Evolutionary conservation across 805 yeast species (phyloP).

Genomic region (Zygosaccharomyces bisporus): DNA sequence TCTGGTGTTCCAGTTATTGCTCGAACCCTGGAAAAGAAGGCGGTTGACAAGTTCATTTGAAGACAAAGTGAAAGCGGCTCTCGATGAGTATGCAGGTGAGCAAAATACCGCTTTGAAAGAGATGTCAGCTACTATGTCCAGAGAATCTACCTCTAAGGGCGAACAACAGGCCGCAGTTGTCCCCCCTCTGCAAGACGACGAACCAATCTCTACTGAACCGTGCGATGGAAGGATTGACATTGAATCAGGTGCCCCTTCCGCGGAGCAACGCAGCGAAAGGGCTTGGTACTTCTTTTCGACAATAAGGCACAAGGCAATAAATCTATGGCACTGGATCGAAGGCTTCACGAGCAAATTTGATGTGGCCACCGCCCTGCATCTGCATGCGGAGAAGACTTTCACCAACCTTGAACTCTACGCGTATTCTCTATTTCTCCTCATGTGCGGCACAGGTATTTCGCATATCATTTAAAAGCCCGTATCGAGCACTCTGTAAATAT

Average conservation of each 20-base stretch:
- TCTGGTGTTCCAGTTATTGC: conserved; percentile 72
- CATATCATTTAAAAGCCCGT: conserved; percentile 1
- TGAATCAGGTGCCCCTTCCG: background rate
- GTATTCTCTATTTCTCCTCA: conserved; percentile 15
- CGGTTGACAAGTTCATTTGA: conserved; percentile 81
- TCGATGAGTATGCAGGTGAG: conserved; percentile 37
- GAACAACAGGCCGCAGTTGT: background rate
- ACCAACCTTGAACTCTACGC: conserved; percentile 17
- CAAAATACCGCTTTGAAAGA: conserved; percentile 32
- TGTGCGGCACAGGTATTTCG: conserved; percentile 6
- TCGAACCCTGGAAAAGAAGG: conserved; percentile 93
- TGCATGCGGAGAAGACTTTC: conserved; percentile 16
- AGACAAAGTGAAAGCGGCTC: conserved; percentile 58
- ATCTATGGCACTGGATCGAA: conserved; percentile 8
- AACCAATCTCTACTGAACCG: too few species aligned
- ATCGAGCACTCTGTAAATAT: conserved; percentile 2
- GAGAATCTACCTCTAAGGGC: conserved; percentile 10
- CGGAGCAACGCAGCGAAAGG: background rate
- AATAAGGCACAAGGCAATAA: background rate
- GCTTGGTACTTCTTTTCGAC: background rate
- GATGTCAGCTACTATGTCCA: conserved; percentile 13
- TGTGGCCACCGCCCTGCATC: conserved; percentile 5
- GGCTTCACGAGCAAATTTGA: conserved; percentile 4
- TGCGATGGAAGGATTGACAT: background rate
- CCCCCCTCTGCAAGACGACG: background rate